Evolutionary conservation across 202 grass and related monocot species (phyloP).

Genomic region (Alloteropsis angusta): DNA sequence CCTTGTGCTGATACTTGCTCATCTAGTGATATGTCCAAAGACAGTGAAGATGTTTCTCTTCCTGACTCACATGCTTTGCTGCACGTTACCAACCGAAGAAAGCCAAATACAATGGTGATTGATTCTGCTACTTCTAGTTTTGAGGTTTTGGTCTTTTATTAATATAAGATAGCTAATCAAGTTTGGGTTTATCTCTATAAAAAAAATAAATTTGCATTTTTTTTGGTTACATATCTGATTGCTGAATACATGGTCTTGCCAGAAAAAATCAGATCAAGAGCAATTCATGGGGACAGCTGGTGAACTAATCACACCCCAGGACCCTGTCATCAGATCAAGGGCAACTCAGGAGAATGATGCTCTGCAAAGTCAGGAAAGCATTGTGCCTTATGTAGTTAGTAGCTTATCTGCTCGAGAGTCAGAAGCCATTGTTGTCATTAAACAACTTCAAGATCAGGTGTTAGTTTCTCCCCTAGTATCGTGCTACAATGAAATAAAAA

Average conservation of each 20-base stretch:
- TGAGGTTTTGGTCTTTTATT: neutral
- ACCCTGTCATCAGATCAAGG: neutral
- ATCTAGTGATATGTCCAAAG: conserved; percentile 32
- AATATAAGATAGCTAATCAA: neutral
- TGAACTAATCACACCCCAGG: conserved; percentile 22
- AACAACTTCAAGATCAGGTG: conserved; percentile 93
- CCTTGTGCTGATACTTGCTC: conserved; percentile 23
- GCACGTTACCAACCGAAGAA: conserved; percentile 82
- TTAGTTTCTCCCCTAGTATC: conserved; percentile 5
- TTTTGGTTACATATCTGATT: neutral
- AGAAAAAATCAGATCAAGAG: conserved; percentile 38
- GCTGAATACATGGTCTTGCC: conserved; percentile 18
- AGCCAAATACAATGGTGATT: conserved; percentile 32
- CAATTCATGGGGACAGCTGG: conserved; percentile 22
- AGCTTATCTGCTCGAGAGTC: conserved; percentile 70
- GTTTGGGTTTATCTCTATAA: neutral
- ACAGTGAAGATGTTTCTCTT: conserved; percentile 41
- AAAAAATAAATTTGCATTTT: neutral
- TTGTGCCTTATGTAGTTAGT: conserved; percentile 7
- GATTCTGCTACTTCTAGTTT: conserved; percentile 6
- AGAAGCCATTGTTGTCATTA: conserved; percentile 88
- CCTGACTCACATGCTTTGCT: conserved; percentile 66
- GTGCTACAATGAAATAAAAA: conserved; percentile 5
- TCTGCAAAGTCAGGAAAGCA: conserved; percentile 21
- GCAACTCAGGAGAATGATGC: neutral